phyloP scores from a whole-genome alignment of 257 asterid species.

The Solanum bulbocastanum region DNA sequence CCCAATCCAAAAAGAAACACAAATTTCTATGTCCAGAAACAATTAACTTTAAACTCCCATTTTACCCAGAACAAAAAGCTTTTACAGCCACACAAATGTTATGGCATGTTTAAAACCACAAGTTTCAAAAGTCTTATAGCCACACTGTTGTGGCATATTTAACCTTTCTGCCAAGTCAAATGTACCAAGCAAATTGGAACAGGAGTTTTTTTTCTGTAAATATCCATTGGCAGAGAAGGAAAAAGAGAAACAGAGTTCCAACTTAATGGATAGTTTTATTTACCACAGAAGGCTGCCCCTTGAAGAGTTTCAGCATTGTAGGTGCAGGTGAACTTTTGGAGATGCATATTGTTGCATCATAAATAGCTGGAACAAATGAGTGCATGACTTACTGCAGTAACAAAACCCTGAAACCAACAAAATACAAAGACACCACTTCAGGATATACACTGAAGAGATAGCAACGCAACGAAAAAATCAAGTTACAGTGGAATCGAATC shows the following conservation, averaged over 20 bases:
- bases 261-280: constrained; percentile 9
- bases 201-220: neutral
- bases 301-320: constrained; percentile 80
- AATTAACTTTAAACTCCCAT: neutral
- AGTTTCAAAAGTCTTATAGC: neutral
- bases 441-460: neutral
- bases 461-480: neutral
- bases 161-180: neutral
- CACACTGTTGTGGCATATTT: neutral
- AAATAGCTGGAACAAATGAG: constrained; percentile 85
- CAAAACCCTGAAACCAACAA: constrained; percentile 69
- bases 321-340: constrained; percentile 79
- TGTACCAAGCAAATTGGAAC: neutral
- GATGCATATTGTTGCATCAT: constrained; percentile 77
- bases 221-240: neutral
- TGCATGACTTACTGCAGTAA: constrained; percentile 84
- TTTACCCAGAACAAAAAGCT: neutral
- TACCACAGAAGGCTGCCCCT: constrained; percentile 88
- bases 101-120: neutral
- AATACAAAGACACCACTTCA: neutral
- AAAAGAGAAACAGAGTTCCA: neutral
- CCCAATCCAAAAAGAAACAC: neutral
- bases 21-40: neutral
- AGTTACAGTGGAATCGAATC: neutral
- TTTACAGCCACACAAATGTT: neutral